phyloP scores from a whole-genome alignment of 129 eudicot genomes.

The Mikania micrantha region DNA sequence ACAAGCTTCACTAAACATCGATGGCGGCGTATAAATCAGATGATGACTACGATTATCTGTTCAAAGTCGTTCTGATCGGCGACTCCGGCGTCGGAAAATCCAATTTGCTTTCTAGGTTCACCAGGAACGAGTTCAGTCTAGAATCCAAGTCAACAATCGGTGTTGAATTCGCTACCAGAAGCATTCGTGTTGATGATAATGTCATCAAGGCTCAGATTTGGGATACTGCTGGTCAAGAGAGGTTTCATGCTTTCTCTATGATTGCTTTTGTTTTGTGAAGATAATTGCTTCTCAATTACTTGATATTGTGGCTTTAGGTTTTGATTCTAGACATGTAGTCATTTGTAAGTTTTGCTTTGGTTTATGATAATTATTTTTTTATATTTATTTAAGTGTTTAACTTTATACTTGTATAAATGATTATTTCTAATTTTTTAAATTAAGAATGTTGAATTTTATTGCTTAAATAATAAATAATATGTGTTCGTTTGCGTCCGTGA shows the following conservation, averaged over 20 bases:
- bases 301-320: background rate
- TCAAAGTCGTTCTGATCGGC: constrained; percentile 58
- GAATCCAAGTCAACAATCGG: constrained; percentile 65
- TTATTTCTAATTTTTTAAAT: no score
- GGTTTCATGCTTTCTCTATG: constrained; percentile 23
- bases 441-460: no score
- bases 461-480: no score
- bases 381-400: no score
- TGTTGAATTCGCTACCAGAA: constrained; percentile 60
- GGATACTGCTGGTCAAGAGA: constrained; percentile 75
- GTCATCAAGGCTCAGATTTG: constrained; percentile 70
- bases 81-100: constrained; percentile 70
- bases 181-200: constrained; percentile 55
- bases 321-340: background rate
- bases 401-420: no score
- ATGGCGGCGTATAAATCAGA: constrained; percentile 58
- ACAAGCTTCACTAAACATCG: background rate
- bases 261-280: background rate
- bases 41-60: constrained; percentile 64
- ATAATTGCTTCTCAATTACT: background rate
- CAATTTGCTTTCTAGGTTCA: constrained; percentile 51
- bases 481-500: no score
- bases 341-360: background rate
- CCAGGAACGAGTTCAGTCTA: constrained; percentile 54
- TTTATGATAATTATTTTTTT: background rate